Conservation (phyloP, 805 yeast species). For the Candida piceae region DNA sequence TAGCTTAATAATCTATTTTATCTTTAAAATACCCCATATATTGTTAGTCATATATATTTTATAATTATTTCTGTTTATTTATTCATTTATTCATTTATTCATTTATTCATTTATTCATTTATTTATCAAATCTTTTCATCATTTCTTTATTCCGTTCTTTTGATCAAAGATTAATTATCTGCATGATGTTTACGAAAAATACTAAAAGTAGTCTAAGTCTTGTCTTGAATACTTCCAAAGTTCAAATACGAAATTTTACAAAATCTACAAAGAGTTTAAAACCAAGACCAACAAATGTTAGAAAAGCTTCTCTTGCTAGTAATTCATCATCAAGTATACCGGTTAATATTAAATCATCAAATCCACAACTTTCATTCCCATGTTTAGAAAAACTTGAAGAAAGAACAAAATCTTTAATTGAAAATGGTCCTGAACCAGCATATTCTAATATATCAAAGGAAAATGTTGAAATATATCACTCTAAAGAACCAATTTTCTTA, state of each 20-base stretch:
- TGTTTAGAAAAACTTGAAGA: slow-evolving; percentile 75
- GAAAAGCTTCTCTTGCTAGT: slow-evolving; percentile 8
- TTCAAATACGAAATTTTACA: slow-evolving; percentile 2
- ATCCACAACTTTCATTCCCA: slow-evolving; percentile 73
- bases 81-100: background rate
- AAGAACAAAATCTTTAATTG: slow-evolving; percentile 40
- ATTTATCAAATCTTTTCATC: background rate
- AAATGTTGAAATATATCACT: slow-evolving; percentile 59
- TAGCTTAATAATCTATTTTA: no score
- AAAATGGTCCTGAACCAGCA: slow-evolving; percentile 81
- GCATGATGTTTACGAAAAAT: background rate
- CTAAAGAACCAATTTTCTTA: slow-evolving; percentile 55
- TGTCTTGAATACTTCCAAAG: background rate
- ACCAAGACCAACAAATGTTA: slow-evolving; percentile 13
- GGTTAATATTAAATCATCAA: slow-evolving; percentile 33
- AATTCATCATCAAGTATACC: background rate
- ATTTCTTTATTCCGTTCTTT: no score
- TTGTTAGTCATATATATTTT: background rate
- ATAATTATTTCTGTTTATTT: no score
- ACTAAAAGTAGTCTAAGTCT: background rate
- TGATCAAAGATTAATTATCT: no score
- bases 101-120: background rate
- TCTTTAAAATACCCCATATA: no score
- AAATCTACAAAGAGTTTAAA: slow-evolving; percentile 4
- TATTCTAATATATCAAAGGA: slow-evolving; percentile 60